Evolutionary conservation across 106 monocot species (phyloP).

Genomic region (Xerophyta viscosa): DNA sequence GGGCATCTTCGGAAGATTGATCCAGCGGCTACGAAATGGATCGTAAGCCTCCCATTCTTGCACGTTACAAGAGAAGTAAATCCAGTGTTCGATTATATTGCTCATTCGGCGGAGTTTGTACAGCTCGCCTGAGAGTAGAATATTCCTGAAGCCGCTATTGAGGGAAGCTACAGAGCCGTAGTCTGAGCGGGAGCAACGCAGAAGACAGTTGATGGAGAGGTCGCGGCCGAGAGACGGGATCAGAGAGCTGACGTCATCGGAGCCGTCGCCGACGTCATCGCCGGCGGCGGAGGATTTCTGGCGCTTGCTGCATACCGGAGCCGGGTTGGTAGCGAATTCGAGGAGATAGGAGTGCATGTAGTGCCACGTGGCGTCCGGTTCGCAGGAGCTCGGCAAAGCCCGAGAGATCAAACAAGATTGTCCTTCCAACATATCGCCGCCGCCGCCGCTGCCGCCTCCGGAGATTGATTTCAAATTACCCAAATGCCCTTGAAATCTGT

Average conservation of each 20-base stretch:
- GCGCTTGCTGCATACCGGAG: no score
- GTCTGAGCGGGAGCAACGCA: constrained; percentile 47
- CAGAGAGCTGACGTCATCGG: constrained; percentile 23
- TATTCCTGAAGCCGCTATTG: constrained; percentile 39
- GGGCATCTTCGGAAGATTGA: constrained; percentile 53
- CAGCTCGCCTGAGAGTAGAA: constrained; percentile 53
- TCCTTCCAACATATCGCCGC: no score
- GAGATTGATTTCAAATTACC: no score
- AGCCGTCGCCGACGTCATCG: no score
- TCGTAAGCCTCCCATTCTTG: constrained; percentile 67
- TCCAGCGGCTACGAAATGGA: constrained; percentile 47
- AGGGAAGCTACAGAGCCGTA: constrained; percentile 44
- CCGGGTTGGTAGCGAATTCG: no score
- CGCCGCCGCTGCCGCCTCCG: no score
- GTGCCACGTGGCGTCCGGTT: no score
- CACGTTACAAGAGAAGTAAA: constrained; percentile 72
- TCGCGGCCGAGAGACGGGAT: constrained; percentile 48
- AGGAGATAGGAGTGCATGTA: no score
- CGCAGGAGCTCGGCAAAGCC: no score
- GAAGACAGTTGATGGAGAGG: constrained; percentile 47
- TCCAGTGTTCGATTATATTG: constrained; percentile 47
- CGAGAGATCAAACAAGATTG: no score
- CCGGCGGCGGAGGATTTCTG: no score
- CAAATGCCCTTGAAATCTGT: no score
- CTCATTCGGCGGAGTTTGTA: constrained; percentile 38